Evolutionary conservation across 441 rosid genomes (phyloP).

Genomic region (Flueggea neowawraea): DNA sequence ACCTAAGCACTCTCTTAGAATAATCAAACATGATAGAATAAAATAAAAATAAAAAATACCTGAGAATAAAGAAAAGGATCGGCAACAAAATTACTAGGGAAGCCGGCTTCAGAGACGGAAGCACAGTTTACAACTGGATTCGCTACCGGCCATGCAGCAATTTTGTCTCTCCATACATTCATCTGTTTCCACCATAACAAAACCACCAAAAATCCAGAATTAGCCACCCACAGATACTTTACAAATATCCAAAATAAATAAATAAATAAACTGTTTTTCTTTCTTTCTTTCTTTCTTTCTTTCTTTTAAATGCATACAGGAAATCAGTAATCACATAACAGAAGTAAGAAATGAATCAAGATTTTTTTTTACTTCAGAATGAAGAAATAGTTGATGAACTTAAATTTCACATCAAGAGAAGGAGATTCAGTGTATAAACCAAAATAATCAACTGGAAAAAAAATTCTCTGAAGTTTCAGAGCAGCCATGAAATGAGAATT

Average conservation of each 20-base stretch:
- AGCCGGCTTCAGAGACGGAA: conserved; percentile 67
- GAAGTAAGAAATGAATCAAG: too few relatives aligned
- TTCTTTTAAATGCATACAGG: too few relatives aligned
- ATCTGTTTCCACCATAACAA: conserved; percentile 37
- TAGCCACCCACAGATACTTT: too few relatives aligned
- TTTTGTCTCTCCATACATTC: conserved; percentile 66
- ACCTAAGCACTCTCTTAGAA: too few relatives aligned
- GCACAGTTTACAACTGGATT: conserved; percentile 92
- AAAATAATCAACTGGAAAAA: not conserved
- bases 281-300: too few relatives aligned
- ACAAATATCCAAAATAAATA: not conserved
- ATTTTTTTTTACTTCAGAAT: too few relatives aligned
- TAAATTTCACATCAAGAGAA: not conserved
- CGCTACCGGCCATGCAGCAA: conserved; percentile 92
- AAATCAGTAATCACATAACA: too few relatives aligned
- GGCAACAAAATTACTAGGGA: conserved; percentile 89
- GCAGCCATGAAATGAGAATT: not conserved
- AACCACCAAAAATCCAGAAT: conserved; percentile 9
- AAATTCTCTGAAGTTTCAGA: not conserved
- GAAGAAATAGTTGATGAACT: too few relatives aligned
- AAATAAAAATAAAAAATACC: conserved; percentile 30
- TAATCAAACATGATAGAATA: not conserved
- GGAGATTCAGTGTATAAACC: not conserved
- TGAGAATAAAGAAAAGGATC: conserved; percentile 89
- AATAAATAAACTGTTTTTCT: not conserved